Percentiles rank a stretch among this genome's conserved stretches.
These are phyloP conservation scores for Colletotrichum abscissum DNA, from an alignment of 2,329 filamentous ascomycete species.

Conservation along the genomic window DNA sequence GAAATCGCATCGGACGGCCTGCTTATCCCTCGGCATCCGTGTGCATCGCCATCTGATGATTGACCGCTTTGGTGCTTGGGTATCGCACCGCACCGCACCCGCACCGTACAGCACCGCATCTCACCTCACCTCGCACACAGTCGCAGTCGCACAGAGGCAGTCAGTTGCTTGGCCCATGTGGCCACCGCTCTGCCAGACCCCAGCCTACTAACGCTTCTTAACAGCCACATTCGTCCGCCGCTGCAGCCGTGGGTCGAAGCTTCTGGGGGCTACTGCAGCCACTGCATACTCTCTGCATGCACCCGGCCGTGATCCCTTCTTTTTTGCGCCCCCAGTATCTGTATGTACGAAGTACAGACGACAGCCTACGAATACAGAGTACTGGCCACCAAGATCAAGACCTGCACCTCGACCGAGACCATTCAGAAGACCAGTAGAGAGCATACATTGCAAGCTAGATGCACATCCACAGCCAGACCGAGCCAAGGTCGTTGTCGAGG, in stretches of 20 bases:
- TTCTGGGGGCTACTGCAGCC: conserved; percentile 33
- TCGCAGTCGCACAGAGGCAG: neutral
- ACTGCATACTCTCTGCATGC: conserved; percentile 29
- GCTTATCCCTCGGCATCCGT: conserved; percentile 18
- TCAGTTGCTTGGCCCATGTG: conserved; percentile 27
- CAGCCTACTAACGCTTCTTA: conserved; percentile 20
- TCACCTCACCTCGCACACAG: neutral
- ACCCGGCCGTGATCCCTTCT: conserved; percentile 27
- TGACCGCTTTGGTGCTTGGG: neutral
- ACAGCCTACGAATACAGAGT: too few relatives aligned
- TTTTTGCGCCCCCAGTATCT: conserved; percentile 2
- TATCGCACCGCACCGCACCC: neutral
- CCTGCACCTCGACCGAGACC: neutral
- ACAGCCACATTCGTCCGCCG: conserved; percentile 31
- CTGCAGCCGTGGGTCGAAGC: conserved; percentile 34
- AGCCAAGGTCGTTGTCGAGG: conserved; percentile 15
- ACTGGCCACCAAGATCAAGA: neutral
- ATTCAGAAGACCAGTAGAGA: neutral
- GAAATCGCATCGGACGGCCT: conserved; percentile 14
- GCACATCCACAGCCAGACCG: neutral
- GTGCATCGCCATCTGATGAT: conserved; percentile 6
- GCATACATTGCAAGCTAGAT: neutral
- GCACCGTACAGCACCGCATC: neutral
- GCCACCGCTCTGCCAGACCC: conserved; percentile 16
- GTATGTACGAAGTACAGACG: neutral